A percentile compares a stretch with the other conserved stretches of the same genome.
These are phyloP conservation scores for Suhomyces taliae DNA, from an alignment of 1,139 yeast species.

Conservation along the genomic window DNA sequence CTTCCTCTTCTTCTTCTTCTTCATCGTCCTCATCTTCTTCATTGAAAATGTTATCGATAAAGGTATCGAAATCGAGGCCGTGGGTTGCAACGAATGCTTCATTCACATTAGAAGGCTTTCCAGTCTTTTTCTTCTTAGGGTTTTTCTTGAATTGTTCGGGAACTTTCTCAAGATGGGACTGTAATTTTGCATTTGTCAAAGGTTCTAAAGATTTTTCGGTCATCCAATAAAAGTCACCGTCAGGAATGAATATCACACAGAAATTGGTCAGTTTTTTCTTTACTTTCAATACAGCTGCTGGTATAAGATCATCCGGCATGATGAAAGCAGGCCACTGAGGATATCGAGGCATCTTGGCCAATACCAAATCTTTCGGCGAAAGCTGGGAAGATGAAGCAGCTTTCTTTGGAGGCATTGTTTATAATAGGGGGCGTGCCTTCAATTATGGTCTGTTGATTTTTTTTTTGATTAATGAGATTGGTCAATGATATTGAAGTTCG, in stretches of 20 bases:
- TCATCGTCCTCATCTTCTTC: constrained; percentile 24
- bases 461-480: too few relatives aligned
- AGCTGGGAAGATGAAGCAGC: constrained; percentile 18
- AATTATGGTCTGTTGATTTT: too few relatives aligned
- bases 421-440: too few relatives aligned
- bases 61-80: constrained; percentile 38
- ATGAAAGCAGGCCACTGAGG: constrained; percentile 54
- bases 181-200: constrained; percentile 31
- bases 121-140: constrained; percentile 23
- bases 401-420: constrained; percentile 30
- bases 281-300: constrained; percentile 37
- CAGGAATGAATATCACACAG: constrained; percentile 51
- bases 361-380: constrained; percentile 38
- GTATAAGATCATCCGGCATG: constrained; percentile 43
- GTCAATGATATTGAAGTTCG: not conserved
- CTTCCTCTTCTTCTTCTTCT: constrained; percentile 31
- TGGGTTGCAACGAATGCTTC: constrained; percentile 45
- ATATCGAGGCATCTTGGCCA: constrained; percentile 50
- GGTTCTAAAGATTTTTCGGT: constrained; percentile 39
- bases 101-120: constrained; percentile 33
- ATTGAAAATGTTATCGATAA: constrained; percentile 33
- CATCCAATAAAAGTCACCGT: constrained; percentile 51
- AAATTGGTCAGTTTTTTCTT: constrained; percentile 40
- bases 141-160: constrained; percentile 24
- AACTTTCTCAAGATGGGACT: constrained; percentile 29